Evolutionary conservation across 208 protist species (phyloP).

Genomic region (Spongospora subterranea): DNA sequence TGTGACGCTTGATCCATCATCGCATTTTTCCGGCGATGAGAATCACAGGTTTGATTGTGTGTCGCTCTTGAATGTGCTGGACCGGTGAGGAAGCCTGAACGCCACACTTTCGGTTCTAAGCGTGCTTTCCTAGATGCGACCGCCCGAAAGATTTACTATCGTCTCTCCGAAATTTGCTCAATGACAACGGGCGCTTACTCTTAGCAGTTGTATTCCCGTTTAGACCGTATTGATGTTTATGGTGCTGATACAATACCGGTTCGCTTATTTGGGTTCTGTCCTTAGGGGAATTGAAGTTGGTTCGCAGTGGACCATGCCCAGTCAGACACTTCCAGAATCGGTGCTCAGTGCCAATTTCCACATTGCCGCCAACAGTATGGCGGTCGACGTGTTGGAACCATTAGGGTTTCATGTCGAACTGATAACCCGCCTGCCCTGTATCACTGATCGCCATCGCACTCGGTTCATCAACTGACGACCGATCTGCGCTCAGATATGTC

Average conservation of each 20-base stretch:
- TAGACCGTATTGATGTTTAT: neutral
- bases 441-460: no score
- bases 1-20: neutral
- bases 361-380: slow-evolving; percentile 24
- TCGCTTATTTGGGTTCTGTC: neutral
- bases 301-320: neutral
- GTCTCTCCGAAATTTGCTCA: slow-evolving; percentile 3
- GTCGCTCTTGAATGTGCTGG: slow-evolving; percentile 8
- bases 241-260: neutral
- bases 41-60: neutral
- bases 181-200: neutral
- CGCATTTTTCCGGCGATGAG: neutral
- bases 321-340: neutral
- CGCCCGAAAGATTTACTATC: neutral
- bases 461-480: neutral
- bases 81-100: neutral
- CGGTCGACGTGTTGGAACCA: neutral
- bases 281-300: slow-evolving; percentile 18
- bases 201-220: slow-evolving; percentile 36
- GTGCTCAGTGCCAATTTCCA: neutral
- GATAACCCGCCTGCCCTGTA: slow-evolving; percentile 24
- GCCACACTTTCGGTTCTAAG: neutral
- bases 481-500: neutral
- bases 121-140: neutral
- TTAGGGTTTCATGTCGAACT: neutral